phyloP scores from a whole-genome alignment of 768 basidiomycete genomes.

The Tricholoma matsutake region DNA sequence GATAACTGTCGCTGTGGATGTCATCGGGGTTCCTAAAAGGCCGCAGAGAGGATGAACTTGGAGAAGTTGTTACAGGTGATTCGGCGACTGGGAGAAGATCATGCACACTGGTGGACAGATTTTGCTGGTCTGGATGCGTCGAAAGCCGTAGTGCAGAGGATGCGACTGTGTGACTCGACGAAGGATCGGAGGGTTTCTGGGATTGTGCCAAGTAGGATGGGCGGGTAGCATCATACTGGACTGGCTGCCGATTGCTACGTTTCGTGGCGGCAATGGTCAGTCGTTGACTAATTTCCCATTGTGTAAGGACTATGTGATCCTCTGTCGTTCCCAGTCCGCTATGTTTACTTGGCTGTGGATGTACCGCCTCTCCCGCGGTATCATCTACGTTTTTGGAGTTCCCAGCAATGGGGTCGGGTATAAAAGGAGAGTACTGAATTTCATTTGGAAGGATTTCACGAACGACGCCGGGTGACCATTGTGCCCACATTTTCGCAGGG shows the following conservation, averaged over 20 bases:
- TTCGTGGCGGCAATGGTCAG: constrained; percentile 4
- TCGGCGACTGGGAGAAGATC: constrained; percentile 4
- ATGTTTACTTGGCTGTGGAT: constrained; percentile 26
- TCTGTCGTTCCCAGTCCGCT: constrained; percentile 51
- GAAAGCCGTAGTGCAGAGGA: constrained; percentile 17
- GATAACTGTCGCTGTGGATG: constrained; percentile 70
- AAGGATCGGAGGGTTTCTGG: constrained; percentile 12
- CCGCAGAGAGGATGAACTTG: constrained; percentile 44
- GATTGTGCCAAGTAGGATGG: constrained; percentile 22
- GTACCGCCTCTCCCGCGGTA: constrained; percentile 54
- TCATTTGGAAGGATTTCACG: constrained; percentile 45
- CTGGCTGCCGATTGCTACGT: constrained; percentile 26
- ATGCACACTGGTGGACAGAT: constrained; percentile 4
- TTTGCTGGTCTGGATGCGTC: constrained; percentile 4
- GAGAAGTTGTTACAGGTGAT: constrained; percentile 15
- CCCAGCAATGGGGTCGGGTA: constrained; percentile 20
- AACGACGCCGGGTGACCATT: constrained; percentile 41
- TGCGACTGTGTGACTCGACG: constrained; percentile 20
- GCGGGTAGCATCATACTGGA: constrained; percentile 35
- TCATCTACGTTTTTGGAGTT: constrained; percentile 38
- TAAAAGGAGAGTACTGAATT: constrained; percentile 47
- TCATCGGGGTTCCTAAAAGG: constrained; percentile 60
- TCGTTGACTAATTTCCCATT: constrained; percentile 8
- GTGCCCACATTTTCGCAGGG: constrained; percentile 51
- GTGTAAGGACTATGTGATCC: constrained; percentile 23